These are phyloP conservation scores for Lagenidium giganteum DNA, from an alignment of 352 stramenopile species.

Conservation along the genomic window DNA sequence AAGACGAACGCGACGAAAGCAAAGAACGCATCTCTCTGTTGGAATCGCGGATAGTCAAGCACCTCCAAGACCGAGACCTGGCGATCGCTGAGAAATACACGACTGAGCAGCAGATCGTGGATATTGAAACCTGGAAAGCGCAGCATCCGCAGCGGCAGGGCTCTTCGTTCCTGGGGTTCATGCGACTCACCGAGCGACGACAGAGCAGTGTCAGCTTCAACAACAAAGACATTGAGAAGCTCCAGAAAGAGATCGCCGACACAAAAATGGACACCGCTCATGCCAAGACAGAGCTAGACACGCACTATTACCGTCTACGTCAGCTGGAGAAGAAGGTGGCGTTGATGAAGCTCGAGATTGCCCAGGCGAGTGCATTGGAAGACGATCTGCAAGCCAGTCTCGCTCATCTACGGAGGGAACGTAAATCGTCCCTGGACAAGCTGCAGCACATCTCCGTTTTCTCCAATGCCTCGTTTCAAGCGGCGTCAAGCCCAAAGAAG, in stretches of 20 bases:
- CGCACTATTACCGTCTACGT: constrained; percentile 51
- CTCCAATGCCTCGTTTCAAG: too few relatives aligned
- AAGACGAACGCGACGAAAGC: constrained; percentile 37
- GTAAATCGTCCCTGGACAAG: constrained; percentile 38
- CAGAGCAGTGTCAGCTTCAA: constrained; percentile 12
- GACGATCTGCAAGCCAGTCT: constrained; percentile 57
- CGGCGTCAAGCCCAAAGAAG: too few relatives aligned
- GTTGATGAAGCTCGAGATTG: constrained; percentile 58
- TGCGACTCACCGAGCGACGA: constrained; percentile 5
- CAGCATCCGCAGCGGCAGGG: constrained; percentile 17
- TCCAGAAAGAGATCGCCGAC: constrained; percentile 63
- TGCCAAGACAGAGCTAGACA: constrained; percentile 52
- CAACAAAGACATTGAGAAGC: constrained; percentile 51
- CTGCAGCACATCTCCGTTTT: constrained; percentile 58
- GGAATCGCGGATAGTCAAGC: constrained; percentile 67
- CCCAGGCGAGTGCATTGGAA: constrained; percentile 50
- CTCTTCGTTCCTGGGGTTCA: constrained; percentile 16
- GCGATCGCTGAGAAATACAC: constrained; percentile 71
- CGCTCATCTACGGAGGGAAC: constrained; percentile 38
- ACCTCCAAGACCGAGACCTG: constrained; percentile 65
- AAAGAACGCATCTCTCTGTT: constrained; percentile 48
- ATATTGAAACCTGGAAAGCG: constrained; percentile 50
- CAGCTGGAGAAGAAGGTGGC: constrained; percentile 56
- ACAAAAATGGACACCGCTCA: constrained; percentile 52
- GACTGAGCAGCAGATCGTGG: constrained; percentile 56